Evolutionary conservation across 1,284 basidiomycete genomes (phyloP), one percentile per base, ranked within the genome.

Genomic region (Pseudozyma sp.): DNA sequence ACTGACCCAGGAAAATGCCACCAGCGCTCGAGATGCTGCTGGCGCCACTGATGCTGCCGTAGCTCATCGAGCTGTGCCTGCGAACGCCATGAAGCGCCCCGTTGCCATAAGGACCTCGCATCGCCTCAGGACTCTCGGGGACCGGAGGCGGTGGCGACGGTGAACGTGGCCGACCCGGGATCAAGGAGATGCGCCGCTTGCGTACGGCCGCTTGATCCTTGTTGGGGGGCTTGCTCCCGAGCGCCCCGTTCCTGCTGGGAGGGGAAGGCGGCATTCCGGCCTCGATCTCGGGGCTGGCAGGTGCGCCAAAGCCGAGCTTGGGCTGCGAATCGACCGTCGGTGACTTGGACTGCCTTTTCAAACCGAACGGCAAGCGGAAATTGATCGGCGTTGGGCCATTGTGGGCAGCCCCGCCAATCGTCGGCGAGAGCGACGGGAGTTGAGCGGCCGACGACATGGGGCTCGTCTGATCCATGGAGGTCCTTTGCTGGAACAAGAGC

Each of bases 301-400:
- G 39, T 29, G 60, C 48, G 14, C 33, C 42, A 11, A 52, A 52
- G n/a, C 52, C 54, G 2, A 51, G 33, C 34, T 65, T 57, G 19
- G 42, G 31, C 16, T 45, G 60, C 4, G 44, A 43, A 10, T 71
- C 68, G 7, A 56, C 31, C n/a, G 56, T 59, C 3, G 68, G 62
- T 30, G 53, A 59, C 50, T 63, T 71, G 33, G 67, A 56, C 34
- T 63, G 61, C 16, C 67, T 58, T 52, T 68, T 75, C 50, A 74
- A 67, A n/a, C 66, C 69, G 52, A 79, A 79, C 0, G 75, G 75
- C 47, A 79, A 73, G 30, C 71, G 68, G 66, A 79, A 77, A 40
- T 66, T 64, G 39, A 64, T 57, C 30, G 69, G 71, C 31, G 65
- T 47, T 17, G 63, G 44, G 9, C 44, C 53, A 9, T 49, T 45